Percentiles rank a stretch among this genome's conserved stretches.
Conservation (phyloP, 768 basidiomycete species). For the Leccinum ochraceum region DNA sequence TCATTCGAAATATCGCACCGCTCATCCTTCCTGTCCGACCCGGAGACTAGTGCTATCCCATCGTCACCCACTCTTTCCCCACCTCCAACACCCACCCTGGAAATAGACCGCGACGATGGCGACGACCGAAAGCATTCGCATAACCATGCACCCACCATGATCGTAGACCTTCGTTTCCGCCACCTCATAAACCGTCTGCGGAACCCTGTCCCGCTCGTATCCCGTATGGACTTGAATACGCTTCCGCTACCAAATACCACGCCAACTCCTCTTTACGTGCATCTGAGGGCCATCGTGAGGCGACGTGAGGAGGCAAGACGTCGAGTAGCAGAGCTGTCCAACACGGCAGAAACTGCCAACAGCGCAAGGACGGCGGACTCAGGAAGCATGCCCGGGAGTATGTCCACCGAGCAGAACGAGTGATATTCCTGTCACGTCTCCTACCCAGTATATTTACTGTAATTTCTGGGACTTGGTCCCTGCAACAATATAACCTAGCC, state of each 20-base stretch:
- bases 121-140: slow-evolving; percentile 21
- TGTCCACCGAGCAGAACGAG: slow-evolving; percentile 22
- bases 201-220: slow-evolving; percentile 45
- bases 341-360: slow-evolving; percentile 24
- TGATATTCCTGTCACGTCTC: slow-evolving; percentile 17
- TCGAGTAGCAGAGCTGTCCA: slow-evolving; percentile 27
- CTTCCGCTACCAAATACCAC: slow-evolving; percentile 66
- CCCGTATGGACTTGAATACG: slow-evolving; percentile 33
- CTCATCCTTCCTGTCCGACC: slow-evolving; percentile 42
- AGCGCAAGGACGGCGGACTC: slow-evolving; percentile 40
- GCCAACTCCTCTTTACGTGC: slow-evolving; percentile 48
- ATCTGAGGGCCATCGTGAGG: slow-evolving; percentile 54
- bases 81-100: slow-evolving; percentile 27
- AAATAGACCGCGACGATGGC: slow-evolving; percentile 20
- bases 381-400: slow-evolving; percentile 36
- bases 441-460: slow-evolving; percentile 19
- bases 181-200: slow-evolving; percentile 58
- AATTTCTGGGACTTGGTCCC: slow-evolving; percentile 13
- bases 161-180: slow-evolving; percentile 63
- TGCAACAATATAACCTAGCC: slow-evolving; percentile 8
- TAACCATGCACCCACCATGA: slow-evolving; percentile 41
- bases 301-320: slow-evolving; percentile 46
- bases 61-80: slow-evolving; percentile 25
- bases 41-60: slow-evolving; percentile 39
- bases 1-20: slow-evolving; percentile 58